A percentile compares a stretch with the other conserved stretches of the same genome.
Conservation (phyloP, 2,329 filamentous ascomycete genomes). For the Fusarium sp. region DNA sequence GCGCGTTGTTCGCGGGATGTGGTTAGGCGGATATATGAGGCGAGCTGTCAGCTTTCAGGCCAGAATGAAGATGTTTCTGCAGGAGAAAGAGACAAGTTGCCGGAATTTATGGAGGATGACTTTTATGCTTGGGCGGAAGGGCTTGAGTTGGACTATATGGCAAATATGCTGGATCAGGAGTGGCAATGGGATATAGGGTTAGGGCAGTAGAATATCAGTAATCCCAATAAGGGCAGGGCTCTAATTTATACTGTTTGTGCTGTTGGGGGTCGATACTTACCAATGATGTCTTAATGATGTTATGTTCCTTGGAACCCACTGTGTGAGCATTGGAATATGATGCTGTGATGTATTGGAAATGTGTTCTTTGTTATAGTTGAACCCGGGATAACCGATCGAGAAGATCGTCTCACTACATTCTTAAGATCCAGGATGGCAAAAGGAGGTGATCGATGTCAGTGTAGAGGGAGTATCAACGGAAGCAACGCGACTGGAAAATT, state of each 20-base stretch:
- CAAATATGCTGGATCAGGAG: neutral
- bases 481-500: neutral
- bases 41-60: neutral
- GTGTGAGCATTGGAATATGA: too few relatives aligned
- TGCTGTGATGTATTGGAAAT: too few relatives aligned
- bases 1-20: neutral
- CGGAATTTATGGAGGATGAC: neutral
- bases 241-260: too few relatives aligned
- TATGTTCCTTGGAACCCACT: too few relatives aligned
- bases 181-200: neutral
- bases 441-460: neutral
- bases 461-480: neutral
- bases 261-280: too few relatives aligned
- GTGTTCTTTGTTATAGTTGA: too few relatives aligned
- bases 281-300: too few relatives aligned
- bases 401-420: too few relatives aligned
- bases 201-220: neutral
- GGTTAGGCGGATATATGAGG: neutral
- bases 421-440: neutral
- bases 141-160: neutral
- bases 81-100: neutral
- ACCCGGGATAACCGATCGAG: too few relatives aligned
- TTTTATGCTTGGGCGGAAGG: neutral
- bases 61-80: neutral
- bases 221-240: neutral